phyloP scores from a whole-genome alignment of 495 filamentous ascomycete species.

The Neurospora sp. region DNA sequence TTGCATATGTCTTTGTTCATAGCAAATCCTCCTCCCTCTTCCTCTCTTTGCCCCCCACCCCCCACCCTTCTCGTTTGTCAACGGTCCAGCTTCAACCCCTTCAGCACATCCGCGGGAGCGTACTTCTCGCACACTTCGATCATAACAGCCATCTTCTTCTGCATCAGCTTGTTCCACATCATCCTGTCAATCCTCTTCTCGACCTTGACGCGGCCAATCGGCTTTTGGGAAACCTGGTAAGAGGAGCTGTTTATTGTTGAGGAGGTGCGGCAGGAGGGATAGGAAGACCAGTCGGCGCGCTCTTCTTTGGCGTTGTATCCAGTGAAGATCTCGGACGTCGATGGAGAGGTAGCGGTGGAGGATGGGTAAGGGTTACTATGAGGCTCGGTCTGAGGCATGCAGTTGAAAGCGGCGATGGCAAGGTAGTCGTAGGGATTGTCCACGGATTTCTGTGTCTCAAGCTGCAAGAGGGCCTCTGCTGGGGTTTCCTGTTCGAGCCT shows the following conservation, averaged over 20 bases:
- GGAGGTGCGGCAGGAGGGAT: background rate
- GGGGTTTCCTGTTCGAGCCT: too few species aligned
- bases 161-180: background rate
- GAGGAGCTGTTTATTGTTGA: background rate
- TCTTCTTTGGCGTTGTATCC: background rate
- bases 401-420: too few species aligned
- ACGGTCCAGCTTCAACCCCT: background rate
- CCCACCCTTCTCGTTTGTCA: background rate
- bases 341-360: too few species aligned
- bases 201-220: background rate
- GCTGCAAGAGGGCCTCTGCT: background rate
- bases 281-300: background rate
- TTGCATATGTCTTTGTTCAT: background rate
- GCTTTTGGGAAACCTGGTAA: background rate
- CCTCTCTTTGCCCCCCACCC: background rate
- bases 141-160: background rate
- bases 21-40: background rate
- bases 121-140: background rate
- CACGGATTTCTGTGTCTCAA: background rate
- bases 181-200: background rate
- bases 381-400: background rate
- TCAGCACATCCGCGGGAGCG: background rate
- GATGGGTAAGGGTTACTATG: too few species aligned
- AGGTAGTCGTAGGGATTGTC: too few species aligned
- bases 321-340: too few species aligned